phyloP scores from a whole-genome alignment of 306 rosid genomes.

The Ceratonia siliqua region DNA sequence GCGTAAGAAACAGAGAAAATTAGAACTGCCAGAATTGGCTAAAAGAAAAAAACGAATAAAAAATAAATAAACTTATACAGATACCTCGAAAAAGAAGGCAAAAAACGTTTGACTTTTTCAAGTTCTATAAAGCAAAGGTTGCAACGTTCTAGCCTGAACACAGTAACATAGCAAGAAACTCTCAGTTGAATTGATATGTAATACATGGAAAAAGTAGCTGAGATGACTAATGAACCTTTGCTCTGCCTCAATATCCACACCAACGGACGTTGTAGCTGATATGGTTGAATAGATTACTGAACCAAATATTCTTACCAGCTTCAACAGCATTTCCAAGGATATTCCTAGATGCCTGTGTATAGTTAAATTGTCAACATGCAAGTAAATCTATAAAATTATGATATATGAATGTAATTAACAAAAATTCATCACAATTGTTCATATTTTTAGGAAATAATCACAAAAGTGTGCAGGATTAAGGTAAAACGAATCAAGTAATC shows the following conservation, averaged over 20 bases:
- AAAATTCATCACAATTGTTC: not conserved
- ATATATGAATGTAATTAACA: not conserved
- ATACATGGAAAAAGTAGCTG: conserved; percentile 7
- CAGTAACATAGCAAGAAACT: conserved; percentile 25
- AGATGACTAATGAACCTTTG: conserved; percentile 56
- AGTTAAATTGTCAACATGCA: conserved; percentile 35
- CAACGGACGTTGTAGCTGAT: conserved; percentile 78
- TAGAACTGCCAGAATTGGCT: conserved; percentile 4
- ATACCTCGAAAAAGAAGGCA: conserved; percentile 77
- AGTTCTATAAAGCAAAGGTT: conserved; percentile 90
- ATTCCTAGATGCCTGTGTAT: conserved; percentile 66
- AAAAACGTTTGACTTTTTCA: conserved; percentile 71
- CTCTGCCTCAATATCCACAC: conserved; percentile 97
- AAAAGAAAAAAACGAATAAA: not conserved
- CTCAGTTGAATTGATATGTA: conserved; percentile 7
- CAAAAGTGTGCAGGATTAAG: not conserved
- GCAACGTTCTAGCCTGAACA: conserved; percentile 89
- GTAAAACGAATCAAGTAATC: not conserved
- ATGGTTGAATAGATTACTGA: conserved; percentile 81
- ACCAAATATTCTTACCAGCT: conserved; percentile 84
- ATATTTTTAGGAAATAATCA: conserved; percentile 8
- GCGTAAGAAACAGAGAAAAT: conserved; percentile 38
- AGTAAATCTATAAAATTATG: conserved; percentile 7
- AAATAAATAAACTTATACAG: conserved; percentile 5
- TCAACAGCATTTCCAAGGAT: conserved; percentile 86